Evolutionary conservation across 768 basidiomycete genomes (phyloP).

Genomic region (Phanerochaete carnosa): DNA sequence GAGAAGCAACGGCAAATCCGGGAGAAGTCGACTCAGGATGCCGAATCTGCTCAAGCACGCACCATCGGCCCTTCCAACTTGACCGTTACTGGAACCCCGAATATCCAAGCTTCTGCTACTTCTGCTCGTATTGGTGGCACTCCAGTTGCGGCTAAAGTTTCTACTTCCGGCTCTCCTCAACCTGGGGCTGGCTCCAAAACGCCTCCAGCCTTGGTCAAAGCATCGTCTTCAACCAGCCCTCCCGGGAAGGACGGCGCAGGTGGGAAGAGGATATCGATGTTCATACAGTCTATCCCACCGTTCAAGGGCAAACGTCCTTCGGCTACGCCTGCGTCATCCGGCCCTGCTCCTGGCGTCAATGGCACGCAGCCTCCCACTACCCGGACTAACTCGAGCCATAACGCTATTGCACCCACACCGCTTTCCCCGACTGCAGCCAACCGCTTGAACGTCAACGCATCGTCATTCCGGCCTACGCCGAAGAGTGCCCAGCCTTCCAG

Average conservation of each 20-base stretch:
- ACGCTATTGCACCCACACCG: constrained; percentile 24
- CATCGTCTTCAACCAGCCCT: constrained; percentile 16
- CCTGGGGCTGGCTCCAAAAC: constrained; percentile 9
- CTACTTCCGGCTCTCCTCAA: constrained; percentile 10
- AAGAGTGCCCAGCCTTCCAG: constrained; percentile 36
- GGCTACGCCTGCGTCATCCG: constrained; percentile 14
- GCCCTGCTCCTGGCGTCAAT: constrained; percentile 21
- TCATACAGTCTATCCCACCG: constrained; percentile 87
- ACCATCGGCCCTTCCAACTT: constrained; percentile 46
- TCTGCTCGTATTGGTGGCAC: constrained; percentile 39
- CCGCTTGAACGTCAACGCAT: constrained; percentile 84
- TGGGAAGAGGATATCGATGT: constrained; percentile 53
- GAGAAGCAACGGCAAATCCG: constrained; percentile 82
- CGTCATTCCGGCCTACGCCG: constrained; percentile 86
- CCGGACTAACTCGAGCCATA: constrained; percentile 17
- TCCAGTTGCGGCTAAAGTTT: constrained; percentile 18
- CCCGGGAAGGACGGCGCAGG: constrained; percentile 11
- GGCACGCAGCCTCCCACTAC: constrained; percentile 21
- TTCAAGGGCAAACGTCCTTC: constrained; percentile 66
- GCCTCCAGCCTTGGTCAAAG: constrained; percentile 15
- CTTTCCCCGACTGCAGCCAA: constrained; percentile 55
- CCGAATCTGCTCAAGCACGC: constrained; percentile 62
- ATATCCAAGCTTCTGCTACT: constrained; percentile 23
- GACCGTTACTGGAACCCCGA: constrained; percentile 44
- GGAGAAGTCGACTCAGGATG: constrained; percentile 72